Conservation (phyloP, 2,329 filamentous ascomycete genomes). For the Arthroderma uncinatum region DNA sequence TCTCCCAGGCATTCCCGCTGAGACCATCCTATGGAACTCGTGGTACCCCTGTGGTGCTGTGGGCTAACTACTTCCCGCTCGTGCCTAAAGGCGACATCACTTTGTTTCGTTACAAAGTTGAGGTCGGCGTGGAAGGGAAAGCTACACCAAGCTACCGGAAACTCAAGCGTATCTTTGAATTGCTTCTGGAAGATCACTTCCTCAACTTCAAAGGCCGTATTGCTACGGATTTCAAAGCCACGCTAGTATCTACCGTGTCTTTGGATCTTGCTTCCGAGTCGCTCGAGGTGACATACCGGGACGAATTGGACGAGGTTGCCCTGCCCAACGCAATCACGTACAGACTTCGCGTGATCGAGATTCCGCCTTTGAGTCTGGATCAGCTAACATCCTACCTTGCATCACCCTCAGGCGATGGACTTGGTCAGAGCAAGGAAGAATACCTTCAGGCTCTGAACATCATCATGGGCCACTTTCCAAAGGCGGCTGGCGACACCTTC, state of each 20-base stretch:
- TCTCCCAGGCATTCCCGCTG: constrained; percentile 21
- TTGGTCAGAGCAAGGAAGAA: constrained; percentile 39
- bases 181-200: constrained; percentile 35
- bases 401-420: constrained; percentile 25
- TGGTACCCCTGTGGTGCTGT: constrained; percentile 25
- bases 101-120: constrained; percentile 35
- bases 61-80: constrained; percentile 32
- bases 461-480: constrained; percentile 41
- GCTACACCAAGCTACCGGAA: constrained; percentile 25
- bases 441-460: constrained; percentile 50
- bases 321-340: constrained; percentile 25
- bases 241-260: constrained; percentile 26
- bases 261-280: constrained; percentile 17
- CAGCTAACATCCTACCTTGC: constrained; percentile 38
- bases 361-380: constrained; percentile 25
- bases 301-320: constrained; percentile 28
- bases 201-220: constrained; percentile 20
- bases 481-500: constrained; percentile 30
- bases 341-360: constrained; percentile 26
- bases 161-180: constrained; percentile 38
- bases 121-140: constrained; percentile 20
- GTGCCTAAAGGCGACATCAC: constrained; percentile 25
- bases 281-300: constrained; percentile 26
- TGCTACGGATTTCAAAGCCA: constrained; percentile 33
- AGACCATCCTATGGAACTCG: constrained; percentile 30